Percentiles rank a stretch among this genome's conserved stretches.
These are phyloP conservation scores for Alternaria dauci DNA, from an alignment of 2,329 filamentous ascomycete species.

Conservation along the genomic window DNA sequence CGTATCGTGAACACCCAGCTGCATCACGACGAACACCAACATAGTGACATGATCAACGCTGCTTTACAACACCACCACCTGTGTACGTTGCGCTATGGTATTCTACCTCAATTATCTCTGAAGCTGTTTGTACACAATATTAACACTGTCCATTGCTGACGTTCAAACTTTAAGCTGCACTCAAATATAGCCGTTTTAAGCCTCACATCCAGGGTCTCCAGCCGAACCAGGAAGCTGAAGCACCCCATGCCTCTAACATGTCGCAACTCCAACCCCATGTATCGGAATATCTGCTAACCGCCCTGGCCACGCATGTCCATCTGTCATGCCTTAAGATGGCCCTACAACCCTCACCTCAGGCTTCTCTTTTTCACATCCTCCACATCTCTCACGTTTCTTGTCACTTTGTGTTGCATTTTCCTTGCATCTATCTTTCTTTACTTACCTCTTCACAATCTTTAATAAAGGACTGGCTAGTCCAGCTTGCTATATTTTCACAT, in stretches of 20 bases:
- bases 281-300: constrained; percentile 46
- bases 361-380: constrained; percentile 39
- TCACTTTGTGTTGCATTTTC: constrained; percentile 37
- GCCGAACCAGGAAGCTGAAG: constrained; percentile 46
- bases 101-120: not conserved
- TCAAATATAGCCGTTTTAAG: constrained; percentile 7
- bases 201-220: constrained; percentile 33
- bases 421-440: constrained; percentile 44
- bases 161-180: not conserved
- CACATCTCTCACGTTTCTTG: constrained; percentile 35
- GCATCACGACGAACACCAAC: constrained; percentile 23
- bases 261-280: constrained; percentile 45
- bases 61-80: not conserved
- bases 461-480: constrained; percentile 50
- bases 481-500: constrained; percentile 27
- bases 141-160: not conserved
- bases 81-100: not conserved
- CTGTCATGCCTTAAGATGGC: constrained; percentile 51
- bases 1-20: constrained; percentile 33
- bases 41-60: constrained; percentile 2
- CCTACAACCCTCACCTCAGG: constrained; percentile 45
- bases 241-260: constrained; percentile 48
- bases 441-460: constrained; percentile 39
- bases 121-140: not conserved
- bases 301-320: constrained; percentile 31